A percentile compares a stretch with the other conserved stretches of the same genome.
Evolutionary conservation across 352 stramenopile genomes (phyloP).

Genomic region (Globisporangium rhizosaccharum): DNA sequence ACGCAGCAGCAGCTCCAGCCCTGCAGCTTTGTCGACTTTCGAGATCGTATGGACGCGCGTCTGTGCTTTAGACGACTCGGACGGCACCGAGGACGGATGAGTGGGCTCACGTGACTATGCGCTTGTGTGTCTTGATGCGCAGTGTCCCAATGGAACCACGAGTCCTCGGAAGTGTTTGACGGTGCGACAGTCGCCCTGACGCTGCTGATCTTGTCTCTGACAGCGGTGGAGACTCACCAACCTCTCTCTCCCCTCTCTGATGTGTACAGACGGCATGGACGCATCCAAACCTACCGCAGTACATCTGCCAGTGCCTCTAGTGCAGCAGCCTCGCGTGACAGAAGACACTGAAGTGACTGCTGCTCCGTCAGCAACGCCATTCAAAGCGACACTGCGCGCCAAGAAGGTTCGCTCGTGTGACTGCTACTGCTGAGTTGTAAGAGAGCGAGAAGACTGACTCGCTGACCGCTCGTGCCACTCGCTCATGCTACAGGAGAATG

Average conservation of each 20-base stretch:
- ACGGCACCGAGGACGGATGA: background rate
- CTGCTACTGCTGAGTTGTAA: too few species aligned
- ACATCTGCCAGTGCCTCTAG: too few species aligned
- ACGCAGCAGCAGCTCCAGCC: constrained; percentile 1
- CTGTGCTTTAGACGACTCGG: background rate
- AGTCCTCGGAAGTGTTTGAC: constrained; percentile 15
- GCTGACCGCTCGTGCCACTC: too few species aligned
- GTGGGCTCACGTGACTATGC: background rate
- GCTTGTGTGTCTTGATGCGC: background rate
- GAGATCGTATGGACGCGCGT: constrained; percentile 7
- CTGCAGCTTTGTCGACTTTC: constrained; percentile 18
- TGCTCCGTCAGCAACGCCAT: background rate
- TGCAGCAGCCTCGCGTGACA: too few species aligned
- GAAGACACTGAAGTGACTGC: too few species aligned
- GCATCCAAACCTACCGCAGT: too few species aligned
- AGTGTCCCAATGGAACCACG: constrained; percentile 11
- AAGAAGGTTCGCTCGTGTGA: background rate
- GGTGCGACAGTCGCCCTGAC: background rate
- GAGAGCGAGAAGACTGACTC: too few species aligned
- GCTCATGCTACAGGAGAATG: too few species aligned
- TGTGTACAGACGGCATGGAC: too few species aligned
- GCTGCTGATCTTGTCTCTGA: too few species aligned
- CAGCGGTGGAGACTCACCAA: too few species aligned
- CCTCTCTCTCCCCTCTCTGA: background rate
- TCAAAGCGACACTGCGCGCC: background rate